Base-by-base conservation (phyloP, 2,329 filamentous ascomycete genomes). In the Fusarium piperis region DNA sequence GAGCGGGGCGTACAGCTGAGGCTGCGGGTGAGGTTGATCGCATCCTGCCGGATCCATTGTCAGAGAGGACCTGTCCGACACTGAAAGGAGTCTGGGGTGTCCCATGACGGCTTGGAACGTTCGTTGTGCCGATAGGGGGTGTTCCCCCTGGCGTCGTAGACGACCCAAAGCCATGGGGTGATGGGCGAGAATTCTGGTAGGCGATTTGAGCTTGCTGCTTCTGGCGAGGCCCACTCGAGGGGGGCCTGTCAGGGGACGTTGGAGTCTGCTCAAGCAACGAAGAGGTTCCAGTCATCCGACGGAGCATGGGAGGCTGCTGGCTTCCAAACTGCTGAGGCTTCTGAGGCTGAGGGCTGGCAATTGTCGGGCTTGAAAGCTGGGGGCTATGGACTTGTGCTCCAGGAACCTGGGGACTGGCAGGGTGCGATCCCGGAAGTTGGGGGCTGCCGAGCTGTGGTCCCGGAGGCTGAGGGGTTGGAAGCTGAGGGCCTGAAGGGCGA, bases 261-360 rank as follows among this genome's bases (percentile, higher is more conserved):
- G 72, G 67, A 38, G 66, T 48, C 28, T 73, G 72, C 13, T 77
- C 73, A 6, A 68, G n/a, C 11, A 69, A 39, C 7, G 73, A 64
- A 23, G 56, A 46, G 33, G 33, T 68, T 8, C 64, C 70, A 7
- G 65, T 70, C 61, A 67, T 72, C 28, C 71, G 73, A 26, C 70
- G 71, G 7, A 65, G 18, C 46, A 65, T 68, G n/a, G 62, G 52
- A 11, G 68, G 53, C 15, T 65, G 70, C n/a, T 62, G 66, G 28
- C n/a, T 36, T 12, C 48, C 59, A 41, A 67, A 55, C 32, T 66
- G 60, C 38, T 62, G 68, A 48, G 68, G 71, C 33, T 67, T 71
- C 36, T 73, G 70, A 41, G 71, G 71, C 51, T 71, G 71, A 35
- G 71, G 71, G 35, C 71, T 73, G 10, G 64, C 71, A 36, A 73